Evolutionary conservation across 192 early-diverging fungal genomes (phyloP), one percentile per base, ranked within the genome.

Genomic region (Podila minutissima): DNA sequence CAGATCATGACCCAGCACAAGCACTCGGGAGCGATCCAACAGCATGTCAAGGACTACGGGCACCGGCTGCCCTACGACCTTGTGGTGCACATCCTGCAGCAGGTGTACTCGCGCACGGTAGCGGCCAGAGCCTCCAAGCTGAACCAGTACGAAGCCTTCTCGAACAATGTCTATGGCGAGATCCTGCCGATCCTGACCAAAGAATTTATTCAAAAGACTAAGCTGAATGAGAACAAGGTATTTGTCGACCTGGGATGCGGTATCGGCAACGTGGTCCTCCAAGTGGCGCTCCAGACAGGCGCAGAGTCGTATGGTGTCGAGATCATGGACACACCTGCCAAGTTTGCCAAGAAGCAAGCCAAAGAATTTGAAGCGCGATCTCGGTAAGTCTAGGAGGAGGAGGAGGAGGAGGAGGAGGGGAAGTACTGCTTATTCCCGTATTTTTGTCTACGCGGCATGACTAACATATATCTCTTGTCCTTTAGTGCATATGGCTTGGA

Each of bases 141-240:
- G 35, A 74, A 78, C 35, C 67, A 79, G 51, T 81, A 73, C 20
- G 83, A 77, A 32, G 69, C 67, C 2, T 72, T 74, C 22, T 74
- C 95, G 20, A 96, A 97, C 77, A 95, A 95, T 77, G 97, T 99
- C 24, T 99, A 99, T 83, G 98, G 98, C 57, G 98, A 99, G 84
- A 92, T 99, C 69, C 91, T 93, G 66, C 90, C 91, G 31, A 89
- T 87, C 33, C 84, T 99, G 69, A 92, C 97, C 49, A 89, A 89
- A 64, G 94, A 97, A 64, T 86, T 99, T 31, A 96, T 98, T 66
- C 74, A 89, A 58, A 76, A 89, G 63, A 90, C 94, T 2, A 81
- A 84, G 12, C 83, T 99, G 32, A 78, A 83, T 26, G 74, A 87
- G 17, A 85, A 85, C 37, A 90, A 92, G 51, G 88, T 92, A 11